Evolutionary conservation across 768 basidiomycete species (phyloP).

Genomic region (Pseudohyphozyma bogoriensis): DNA sequence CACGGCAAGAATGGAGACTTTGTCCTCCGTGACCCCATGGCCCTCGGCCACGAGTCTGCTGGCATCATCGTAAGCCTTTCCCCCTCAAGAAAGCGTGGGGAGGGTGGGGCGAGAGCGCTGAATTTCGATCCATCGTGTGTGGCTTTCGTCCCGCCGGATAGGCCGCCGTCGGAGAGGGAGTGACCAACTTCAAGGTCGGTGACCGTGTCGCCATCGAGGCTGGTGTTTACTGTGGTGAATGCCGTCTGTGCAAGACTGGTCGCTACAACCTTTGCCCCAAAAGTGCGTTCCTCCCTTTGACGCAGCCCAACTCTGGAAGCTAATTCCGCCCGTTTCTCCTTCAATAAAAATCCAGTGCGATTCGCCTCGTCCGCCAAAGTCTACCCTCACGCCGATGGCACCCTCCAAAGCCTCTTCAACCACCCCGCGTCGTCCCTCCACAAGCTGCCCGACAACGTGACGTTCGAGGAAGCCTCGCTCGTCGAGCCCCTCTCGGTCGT

Average conservation of each 20-base stretch:
- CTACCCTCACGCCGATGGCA: conserved; percentile 87
- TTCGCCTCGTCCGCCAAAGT: conserved; percentile 85
- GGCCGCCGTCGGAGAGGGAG: conserved; percentile 67
- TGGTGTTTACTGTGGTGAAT: conserved; percentile 70
- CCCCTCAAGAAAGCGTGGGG: too few relatives aligned
- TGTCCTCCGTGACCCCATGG: conserved; percentile 56
- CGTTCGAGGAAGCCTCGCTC: conserved; percentile 72
- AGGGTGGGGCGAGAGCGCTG: background rate
- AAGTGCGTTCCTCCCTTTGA: conserved; percentile 30
- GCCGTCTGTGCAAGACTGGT: conserved; percentile 44
- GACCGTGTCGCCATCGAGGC: conserved; percentile 90
- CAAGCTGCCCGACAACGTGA: conserved; percentile 55
- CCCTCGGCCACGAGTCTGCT: conserved; percentile 89
- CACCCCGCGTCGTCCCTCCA: conserved; percentile 48
- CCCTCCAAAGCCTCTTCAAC: conserved; percentile 75
- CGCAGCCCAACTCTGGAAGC: background rate
- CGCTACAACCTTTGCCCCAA: conserved; percentile 87
- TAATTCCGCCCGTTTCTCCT: background rate
- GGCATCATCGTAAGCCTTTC: conserved; percentile 53
- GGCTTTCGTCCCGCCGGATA: too few relatives aligned
- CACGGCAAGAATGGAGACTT: conserved; percentile 4
- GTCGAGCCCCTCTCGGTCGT: conserved; percentile 92
- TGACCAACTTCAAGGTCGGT: conserved; percentile 51
- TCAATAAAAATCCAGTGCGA: conserved; percentile 45
- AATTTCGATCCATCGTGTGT: background rate